Percentiles rank a stretch among this genome's conserved stretches.
Evolutionary conservation across 2,329 filamentous ascomycete species (phyloP).

Genomic region (Lasiodiplodia sp.): DNA sequence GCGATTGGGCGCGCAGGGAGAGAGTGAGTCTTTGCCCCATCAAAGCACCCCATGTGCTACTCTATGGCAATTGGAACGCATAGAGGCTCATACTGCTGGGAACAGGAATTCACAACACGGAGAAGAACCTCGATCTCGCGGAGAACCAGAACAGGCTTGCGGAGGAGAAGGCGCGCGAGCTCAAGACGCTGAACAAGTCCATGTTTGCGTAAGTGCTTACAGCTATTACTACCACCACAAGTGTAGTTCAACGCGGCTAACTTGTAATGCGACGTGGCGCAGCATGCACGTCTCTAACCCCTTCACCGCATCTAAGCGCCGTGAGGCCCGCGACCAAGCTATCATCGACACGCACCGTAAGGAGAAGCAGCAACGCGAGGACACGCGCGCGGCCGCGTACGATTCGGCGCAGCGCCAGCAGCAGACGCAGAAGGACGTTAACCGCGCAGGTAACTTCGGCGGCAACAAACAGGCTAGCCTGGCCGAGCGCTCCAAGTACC

Average conservation of each 20-base stretch:
- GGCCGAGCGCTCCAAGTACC: slow-evolving; percentile 74
- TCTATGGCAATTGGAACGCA: not conserved
- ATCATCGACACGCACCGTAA: slow-evolving; percentile 70
- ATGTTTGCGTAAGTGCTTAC: slow-evolving; percentile 81
- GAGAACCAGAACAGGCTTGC: slow-evolving; percentile 79
- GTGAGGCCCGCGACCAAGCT: slow-evolving; percentile 69
- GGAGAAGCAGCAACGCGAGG: slow-evolving; percentile 64
- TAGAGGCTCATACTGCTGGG: not conserved
- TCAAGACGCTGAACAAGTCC: slow-evolving; percentile 84
- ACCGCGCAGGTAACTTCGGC: slow-evolving; percentile 54
- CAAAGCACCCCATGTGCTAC: not conserved
- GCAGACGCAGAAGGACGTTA: slow-evolving; percentile 64
- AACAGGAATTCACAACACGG: slow-evolving; percentile 63
- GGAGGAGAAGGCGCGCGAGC: slow-evolving; percentile 79
- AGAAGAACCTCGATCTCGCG: slow-evolving; percentile 82
- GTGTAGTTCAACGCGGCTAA: slow-evolving; percentile 64
- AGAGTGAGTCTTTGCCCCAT: slow-evolving; percentile 61
- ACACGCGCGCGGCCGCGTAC: slow-evolving; percentile 62
- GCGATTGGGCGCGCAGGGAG: slow-evolving; percentile 78
- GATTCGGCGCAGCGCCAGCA: slow-evolving; percentile 65
- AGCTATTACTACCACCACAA: slow-evolving; percentile 38
- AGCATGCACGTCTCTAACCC: slow-evolving; percentile 48
- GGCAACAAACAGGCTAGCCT: slow-evolving; percentile 61
- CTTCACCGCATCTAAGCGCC: slow-evolving; percentile 67
- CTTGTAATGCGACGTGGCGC: not conserved